Evolutionary conservation across 2,329 filamentous ascomycete genomes (phyloP), one percentile per base, ranked within the genome.

Genomic region (Trichoderma harzianum): DNA sequence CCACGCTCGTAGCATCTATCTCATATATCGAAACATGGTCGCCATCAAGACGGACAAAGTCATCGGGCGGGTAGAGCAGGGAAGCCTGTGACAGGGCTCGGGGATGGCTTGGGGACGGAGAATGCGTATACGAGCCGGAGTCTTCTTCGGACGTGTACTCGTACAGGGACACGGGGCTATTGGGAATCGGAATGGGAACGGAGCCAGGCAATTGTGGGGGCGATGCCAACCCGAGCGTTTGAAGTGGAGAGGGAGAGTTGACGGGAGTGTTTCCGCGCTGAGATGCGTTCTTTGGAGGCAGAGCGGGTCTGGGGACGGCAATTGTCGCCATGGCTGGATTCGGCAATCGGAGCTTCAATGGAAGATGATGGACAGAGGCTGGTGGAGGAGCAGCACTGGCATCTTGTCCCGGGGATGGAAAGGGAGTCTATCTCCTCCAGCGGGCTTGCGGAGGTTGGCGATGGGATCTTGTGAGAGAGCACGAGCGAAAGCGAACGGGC

Each of bases 161-260:
- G 82, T 94, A 97, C 76, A 91, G 85, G n/a, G 95, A 94, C 28
- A 97, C 86, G 82, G 97, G 94, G 82, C 96, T 97, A 83, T 97
- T 97, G 11, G 94, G 93, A 28, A 72, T 67, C 30, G 70, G 64
- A n/a, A 96, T 86, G 7, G 92, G 76, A 73, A 72, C 79, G 74
- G 73, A 80, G 77, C 73, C 72, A 73, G 73, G 26, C 30, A 69
- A 76, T 61, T 76, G 78, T 65, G 73, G 75, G 64, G 72, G 72
- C 69, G 73, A 72, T 68, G 74, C 36, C 16, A 72, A 57, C 66
- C 75, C 76, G 39, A 78, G 73, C 16, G 77, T 75, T 68, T 81
- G 78, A 73, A 86, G 81, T 32, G 83, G 72, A 83, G 81, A 36
- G 84, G 82, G 55, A 82, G 81, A 11, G 82, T 79, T 73, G 66